Evolutionary conservation across 1,139 yeast species (phyloP).

Genomic region (Nadsonia commutata): DNA sequence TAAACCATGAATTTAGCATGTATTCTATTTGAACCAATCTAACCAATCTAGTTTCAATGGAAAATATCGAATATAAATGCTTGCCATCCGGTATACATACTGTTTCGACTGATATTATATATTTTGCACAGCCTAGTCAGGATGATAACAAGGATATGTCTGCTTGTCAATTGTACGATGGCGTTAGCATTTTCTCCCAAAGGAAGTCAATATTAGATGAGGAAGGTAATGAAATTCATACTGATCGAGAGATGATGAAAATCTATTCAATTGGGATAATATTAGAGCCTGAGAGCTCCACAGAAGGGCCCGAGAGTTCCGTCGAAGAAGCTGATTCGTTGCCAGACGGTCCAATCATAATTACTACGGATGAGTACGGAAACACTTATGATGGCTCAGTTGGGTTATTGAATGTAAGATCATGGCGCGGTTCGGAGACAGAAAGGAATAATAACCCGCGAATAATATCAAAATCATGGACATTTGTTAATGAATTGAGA

Average conservation of each 20-base stretch:
- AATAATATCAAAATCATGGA: neutral
- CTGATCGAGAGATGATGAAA: slow-evolving; percentile 12
- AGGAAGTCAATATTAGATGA: slow-evolving; percentile 15
- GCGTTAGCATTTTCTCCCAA: slow-evolving; percentile 36
- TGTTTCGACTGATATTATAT: slow-evolving; percentile 36
- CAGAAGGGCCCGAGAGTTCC: slow-evolving; percentile 9
- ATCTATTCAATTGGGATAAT: slow-evolving; percentile 22
- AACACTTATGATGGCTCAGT: slow-evolving; percentile 3
- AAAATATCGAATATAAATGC: slow-evolving; percentile 52
- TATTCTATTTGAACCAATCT: too few species aligned
- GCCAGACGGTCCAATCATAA: neutral
- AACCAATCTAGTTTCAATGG: slow-evolving; percentile 18
- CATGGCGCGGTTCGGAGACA: neutral
- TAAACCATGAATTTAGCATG: too few species aligned
- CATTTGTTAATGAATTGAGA: neutral
- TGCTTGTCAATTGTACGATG: slow-evolving; percentile 23
- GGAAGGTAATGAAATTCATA: slow-evolving; percentile 1
- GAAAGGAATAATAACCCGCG: neutral
- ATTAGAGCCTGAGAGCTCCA: slow-evolving; percentile 5
- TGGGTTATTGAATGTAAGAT: neutral
- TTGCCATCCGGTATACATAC: slow-evolving; percentile 81
- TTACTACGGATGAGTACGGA: neutral
- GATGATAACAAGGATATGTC: slow-evolving; percentile 14
- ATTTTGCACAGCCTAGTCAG: slow-evolving; percentile 28
- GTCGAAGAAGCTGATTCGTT: neutral